Evolutionary conservation across 2,329 filamentous ascomycete species (phyloP).

Genomic region (Xylaria sp.): DNA sequence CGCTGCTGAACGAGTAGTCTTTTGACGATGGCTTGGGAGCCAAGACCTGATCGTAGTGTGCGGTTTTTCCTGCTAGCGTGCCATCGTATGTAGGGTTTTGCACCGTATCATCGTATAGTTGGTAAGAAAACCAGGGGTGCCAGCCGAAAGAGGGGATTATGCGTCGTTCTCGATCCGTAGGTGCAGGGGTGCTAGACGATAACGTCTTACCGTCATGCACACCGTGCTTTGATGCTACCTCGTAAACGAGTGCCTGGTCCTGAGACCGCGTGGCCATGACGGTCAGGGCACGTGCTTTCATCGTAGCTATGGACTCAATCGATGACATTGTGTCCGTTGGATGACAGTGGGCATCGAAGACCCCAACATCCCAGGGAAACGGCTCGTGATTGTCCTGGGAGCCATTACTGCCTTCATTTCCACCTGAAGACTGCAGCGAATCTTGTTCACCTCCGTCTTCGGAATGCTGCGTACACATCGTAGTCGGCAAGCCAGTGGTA

Average conservation of each 20-base stretch:
- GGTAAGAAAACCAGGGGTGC: constrained; percentile 87
- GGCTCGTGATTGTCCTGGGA: constrained; percentile 32
- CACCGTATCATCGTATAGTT: constrained; percentile 68
- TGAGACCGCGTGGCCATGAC: constrained; percentile 79
- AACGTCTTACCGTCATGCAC: constrained; percentile 44
- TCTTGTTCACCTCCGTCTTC: constrained; percentile 20
- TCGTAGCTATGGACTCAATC: constrained; percentile 61
- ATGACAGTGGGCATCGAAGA: constrained; percentile 84
- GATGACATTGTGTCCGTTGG: constrained; percentile 78
- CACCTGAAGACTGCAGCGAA: constrained; percentile 9
- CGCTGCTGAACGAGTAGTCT: constrained; percentile 50
- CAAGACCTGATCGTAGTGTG: constrained; percentile 73
- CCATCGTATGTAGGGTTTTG: constrained; percentile 46
- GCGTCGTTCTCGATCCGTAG: constrained; percentile 45
- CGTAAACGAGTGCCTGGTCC: constrained; percentile 75
- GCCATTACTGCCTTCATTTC: constrained; percentile 12
- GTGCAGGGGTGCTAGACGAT: constrained; percentile 16
- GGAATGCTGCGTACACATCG: constrained; percentile 39
- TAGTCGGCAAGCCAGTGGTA: neutral
- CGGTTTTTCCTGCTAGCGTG: constrained; percentile 47
- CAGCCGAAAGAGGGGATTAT: constrained; percentile 80
- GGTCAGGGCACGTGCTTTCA: constrained; percentile 70
- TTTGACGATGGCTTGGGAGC: constrained; percentile 55
- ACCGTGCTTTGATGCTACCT: constrained; percentile 62
- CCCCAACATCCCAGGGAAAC: constrained; percentile 73